These are phyloP conservation scores for Aspergillus sp. DNA, from an alignment of 2,329 filamentous ascomycete species.

Conservation along the genomic window DNA sequence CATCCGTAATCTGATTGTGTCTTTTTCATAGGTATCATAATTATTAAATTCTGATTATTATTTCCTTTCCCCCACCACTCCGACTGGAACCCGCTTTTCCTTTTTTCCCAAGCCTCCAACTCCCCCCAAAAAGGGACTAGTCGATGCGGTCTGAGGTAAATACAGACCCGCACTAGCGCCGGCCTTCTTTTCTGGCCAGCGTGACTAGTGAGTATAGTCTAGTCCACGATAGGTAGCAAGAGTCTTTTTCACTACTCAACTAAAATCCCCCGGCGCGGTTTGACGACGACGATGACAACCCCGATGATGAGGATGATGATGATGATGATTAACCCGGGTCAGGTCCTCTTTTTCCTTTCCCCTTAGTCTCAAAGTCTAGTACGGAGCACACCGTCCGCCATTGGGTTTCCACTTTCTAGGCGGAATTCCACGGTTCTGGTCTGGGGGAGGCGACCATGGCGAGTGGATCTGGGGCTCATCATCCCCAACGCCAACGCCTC, in stretches of 20 bases:
- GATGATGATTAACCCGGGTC: neutral
- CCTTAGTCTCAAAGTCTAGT: neutral
- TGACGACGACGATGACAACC: neutral
- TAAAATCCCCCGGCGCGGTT: too few species aligned
- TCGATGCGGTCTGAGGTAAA: conserved; percentile 12
- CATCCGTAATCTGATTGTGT: neutral
- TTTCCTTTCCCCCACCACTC: conserved; percentile 14
- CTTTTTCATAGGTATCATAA: neutral
- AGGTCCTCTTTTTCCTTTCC: neutral
- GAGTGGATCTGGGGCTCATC: conserved; percentile 28
- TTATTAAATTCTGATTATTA: neutral
- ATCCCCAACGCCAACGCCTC: conserved; percentile 26
- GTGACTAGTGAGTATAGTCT: neutral
- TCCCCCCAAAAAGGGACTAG: neutral
- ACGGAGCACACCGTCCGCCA: conserved; percentile 2
- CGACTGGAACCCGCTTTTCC: conserved; percentile 20
- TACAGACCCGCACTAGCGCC: conserved; percentile 14
- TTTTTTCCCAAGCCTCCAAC: conserved; percentile 8
- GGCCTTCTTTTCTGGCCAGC: conserved; percentile 7
- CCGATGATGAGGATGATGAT: neutral
- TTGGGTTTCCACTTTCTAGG: conserved; percentile 12
- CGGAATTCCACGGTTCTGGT: conserved; percentile 23
- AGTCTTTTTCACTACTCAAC: neutral
- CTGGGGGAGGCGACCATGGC: conserved; percentile 32
- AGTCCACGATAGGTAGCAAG: neutral